phyloP scores from a whole-genome alignment of 768 basidiomycete species.

The Russula olivacea region DNA sequence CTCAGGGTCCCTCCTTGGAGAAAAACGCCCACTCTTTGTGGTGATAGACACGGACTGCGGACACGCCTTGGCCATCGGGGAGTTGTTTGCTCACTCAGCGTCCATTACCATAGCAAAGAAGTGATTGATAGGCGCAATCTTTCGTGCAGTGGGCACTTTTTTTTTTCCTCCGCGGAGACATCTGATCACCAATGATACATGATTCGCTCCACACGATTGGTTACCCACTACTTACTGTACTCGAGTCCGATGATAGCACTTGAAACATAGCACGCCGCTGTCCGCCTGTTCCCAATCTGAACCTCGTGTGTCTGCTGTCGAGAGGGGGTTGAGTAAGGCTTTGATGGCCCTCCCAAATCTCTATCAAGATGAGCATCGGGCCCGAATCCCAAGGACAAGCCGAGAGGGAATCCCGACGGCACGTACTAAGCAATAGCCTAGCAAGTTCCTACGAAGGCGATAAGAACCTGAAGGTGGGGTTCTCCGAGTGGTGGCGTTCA shows the following conservation, averaged over 20 bases:
- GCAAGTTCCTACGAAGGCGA: conserved; percentile 22
- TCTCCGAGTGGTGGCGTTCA: conserved; percentile 18
- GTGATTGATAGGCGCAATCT: not conserved
- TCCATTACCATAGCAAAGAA: not conserved
- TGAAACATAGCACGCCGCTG: not conserved
- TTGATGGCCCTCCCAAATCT: conserved; percentile 1
- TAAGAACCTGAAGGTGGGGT: conserved; percentile 17
- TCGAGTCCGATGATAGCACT: conserved; percentile 5
- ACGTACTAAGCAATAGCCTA: conserved; percentile 23
- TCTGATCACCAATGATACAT: not conserved
- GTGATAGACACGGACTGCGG: not conserved
- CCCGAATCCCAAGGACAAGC: conserved; percentile 10
- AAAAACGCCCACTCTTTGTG: not conserved
- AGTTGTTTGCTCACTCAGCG: not conserved
- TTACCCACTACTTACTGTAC: not conserved
- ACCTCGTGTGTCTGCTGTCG: not conserved
- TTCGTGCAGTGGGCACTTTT: not conserved
- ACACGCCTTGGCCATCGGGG: not conserved
- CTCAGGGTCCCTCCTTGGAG: conserved; percentile 7
- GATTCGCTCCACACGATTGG: conserved; percentile 8
- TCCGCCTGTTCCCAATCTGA: not conserved
- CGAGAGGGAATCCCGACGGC: conserved; percentile 5
- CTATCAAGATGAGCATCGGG: conserved; percentile 9
- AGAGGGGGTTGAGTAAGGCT: not conserved
- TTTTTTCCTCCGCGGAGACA: conserved; percentile 12